Base-by-base conservation (phyloP, 2,329 filamentous ascomycete species). In the Sporothrix variecibatus region DNA sequence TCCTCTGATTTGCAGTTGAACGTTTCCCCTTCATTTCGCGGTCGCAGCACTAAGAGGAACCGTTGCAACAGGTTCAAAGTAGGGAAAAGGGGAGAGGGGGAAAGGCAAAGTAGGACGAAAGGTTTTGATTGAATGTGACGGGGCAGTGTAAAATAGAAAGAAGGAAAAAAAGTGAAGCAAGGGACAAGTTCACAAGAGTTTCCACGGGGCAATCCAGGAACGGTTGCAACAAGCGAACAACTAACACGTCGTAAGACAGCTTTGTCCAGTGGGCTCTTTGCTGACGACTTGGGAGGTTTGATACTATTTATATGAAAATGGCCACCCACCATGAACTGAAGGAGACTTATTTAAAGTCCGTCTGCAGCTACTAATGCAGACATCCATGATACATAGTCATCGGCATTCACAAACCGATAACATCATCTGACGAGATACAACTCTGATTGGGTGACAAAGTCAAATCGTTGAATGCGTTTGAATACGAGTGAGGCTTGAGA, bases 171-270 rank as follows among this genome's bases (percentile, higher is more conserved):
- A 20, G 17, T 28, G 1, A 62, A 62, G 12, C 4, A 15, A n/a
- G 3, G 58, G 12, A 12, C 17, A 11, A 17, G 6, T 53, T 53
- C 15, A 43, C 20, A 9, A 20, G 8, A 38, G 20, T n/a, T 40
- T 23, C 60, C 34, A 64, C 58, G 17, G 20, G 58, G 31, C 58
- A 64, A 40, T 40, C 58, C 58, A 64, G 58, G 31, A 64, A 64
- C 31, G 58, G 58, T 38, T 64, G 31, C 34, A 64, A 64, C 58
- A 64, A 64, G 58, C 58, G 58, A 40, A 11, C 31, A 31, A 34
- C 26, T 60, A 6, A 26, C 5, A 26, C 4, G 9, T 26, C 31
- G 12, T 2, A 34, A 3, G 8, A 8, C 8, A 34, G 5, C 5
- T 34, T 34, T 8, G 34, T 34, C 9, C 56, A 60, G 34, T 12